Evolutionary conservation across 306 rosid species (phyloP).

Genomic region (Coriaria nepalensis): DNA sequence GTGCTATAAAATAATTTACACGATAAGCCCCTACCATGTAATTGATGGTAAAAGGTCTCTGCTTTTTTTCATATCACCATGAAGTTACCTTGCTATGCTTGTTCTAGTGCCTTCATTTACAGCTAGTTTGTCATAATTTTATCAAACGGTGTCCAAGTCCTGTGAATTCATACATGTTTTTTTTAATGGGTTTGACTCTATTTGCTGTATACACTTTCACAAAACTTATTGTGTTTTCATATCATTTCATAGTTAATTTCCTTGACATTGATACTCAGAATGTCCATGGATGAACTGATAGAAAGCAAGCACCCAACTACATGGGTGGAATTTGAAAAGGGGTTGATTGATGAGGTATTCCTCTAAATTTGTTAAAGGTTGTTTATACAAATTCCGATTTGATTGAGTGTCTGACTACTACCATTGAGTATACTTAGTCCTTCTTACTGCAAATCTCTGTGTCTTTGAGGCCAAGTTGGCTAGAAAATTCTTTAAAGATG

Average conservation of each 20-base stretch:
- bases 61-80: too few species aligned
- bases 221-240: background rate
- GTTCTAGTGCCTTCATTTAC: too few species aligned
- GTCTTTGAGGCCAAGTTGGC: slow-evolving; percentile 63
- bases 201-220: background rate
- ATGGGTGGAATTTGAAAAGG: slow-evolving; percentile 83
- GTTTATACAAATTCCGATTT: background rate
- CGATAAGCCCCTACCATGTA: too few species aligned
- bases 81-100: too few species aligned
- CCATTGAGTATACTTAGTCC: background rate
- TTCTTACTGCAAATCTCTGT: background rate
- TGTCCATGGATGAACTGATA: slow-evolving; percentile 62
- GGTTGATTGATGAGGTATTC: slow-evolving; percentile 79
- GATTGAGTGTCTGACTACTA: too few species aligned
- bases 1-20: too few species aligned
- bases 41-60: too few species aligned
- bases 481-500: slow-evolving; percentile 67
- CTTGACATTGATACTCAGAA: slow-evolving; percentile 28
- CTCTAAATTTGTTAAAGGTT: slow-evolving; percentile 8
- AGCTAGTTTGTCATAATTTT: too few species aligned
- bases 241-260: slow-evolving; percentile 4
- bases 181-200: too few species aligned
- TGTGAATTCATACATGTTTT: too few species aligned
- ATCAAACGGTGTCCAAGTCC: too few species aligned
- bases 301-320: slow-evolving; percentile 77